Conservation (phyloP, 129 eudicot genomes). For the Centaurea solstitialis region DNA sequence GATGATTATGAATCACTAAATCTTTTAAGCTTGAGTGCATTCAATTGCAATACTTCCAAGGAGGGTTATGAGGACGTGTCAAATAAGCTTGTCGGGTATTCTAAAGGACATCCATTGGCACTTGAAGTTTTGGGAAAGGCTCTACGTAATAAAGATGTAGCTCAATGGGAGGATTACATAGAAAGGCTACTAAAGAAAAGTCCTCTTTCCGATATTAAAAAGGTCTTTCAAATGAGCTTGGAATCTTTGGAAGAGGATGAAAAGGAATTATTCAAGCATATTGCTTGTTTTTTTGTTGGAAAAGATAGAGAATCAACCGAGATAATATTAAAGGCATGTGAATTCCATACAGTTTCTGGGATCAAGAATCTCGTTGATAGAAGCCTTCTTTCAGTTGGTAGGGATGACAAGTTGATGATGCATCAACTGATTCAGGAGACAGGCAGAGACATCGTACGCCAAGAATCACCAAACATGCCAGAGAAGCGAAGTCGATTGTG, state of each 20-base stretch:
- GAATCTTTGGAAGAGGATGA: conserved; percentile 26
- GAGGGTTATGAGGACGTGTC: conserved; percentile 20
- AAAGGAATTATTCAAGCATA: conserved; percentile 27
- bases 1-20: conserved; percentile 7
- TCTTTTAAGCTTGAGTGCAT: conserved; percentile 39
- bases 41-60: conserved; percentile 7
- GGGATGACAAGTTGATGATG: conserved; percentile 21
- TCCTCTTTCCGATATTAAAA: background rate
- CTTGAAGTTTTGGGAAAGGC: conserved; percentile 24
- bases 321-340: conserved; percentile 26
- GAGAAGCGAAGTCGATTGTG: conserved; percentile 32
- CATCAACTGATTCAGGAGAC: conserved; percentile 32
- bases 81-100: background rate
- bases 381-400: conserved; percentile 19
- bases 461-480: conserved; percentile 33
- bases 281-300: conserved; percentile 42
- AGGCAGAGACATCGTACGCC: conserved; percentile 29
- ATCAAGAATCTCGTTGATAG: conserved; percentile 31
- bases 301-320: background rate
- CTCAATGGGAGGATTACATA: conserved; percentile 20
- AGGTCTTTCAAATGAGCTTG: conserved; percentile 15
- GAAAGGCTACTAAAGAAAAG: conserved; percentile 4
- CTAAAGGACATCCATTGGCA: conserved; percentile 37
- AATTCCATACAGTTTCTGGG: conserved; percentile 18
- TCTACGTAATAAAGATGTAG: conserved; percentile 12